Conservation (phyloP, 192 early-diverging fungal genomes). For the Cladochytrium replicatum region DNA sequence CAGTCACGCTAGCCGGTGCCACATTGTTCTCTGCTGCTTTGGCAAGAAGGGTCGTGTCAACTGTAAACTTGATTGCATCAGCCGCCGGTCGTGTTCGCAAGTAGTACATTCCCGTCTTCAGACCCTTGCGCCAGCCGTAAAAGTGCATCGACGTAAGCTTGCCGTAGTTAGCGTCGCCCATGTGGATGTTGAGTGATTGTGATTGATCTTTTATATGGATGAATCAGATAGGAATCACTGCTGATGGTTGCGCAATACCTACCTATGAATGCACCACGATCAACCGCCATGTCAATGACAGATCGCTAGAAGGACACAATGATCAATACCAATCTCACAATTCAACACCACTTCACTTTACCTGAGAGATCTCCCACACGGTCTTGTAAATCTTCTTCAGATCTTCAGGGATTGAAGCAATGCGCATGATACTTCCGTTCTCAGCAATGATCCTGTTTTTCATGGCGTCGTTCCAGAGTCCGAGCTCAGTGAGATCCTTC, state of each 20-base stretch:
- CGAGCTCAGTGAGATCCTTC: constrained; percentile 86
- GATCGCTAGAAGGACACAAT: constrained; percentile 35
- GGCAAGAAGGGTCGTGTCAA: constrained; percentile 65
- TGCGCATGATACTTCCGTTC: constrained; percentile 76
- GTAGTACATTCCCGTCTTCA: constrained; percentile 99
- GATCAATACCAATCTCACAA: neutral
- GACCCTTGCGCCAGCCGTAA: constrained; percentile 93
- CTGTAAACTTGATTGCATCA: constrained; percentile 97
- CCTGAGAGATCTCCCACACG: constrained; percentile 87
- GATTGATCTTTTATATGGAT: constrained; percentile 60
- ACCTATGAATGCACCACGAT: constrained; percentile 90
- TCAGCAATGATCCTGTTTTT: constrained; percentile 91
- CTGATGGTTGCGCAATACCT: neutral
- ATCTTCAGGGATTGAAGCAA: constrained; percentile 69
- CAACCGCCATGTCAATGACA: constrained; percentile 94
- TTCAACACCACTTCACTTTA: neutral
- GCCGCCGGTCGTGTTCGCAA: constrained; percentile 89
- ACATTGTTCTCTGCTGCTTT: neutral
- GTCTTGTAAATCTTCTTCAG: constrained; percentile 95
- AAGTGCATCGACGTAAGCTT: constrained; percentile 97
- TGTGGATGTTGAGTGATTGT: constrained; percentile 90
- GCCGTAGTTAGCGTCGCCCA: constrained; percentile 88
- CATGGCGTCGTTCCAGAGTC: constrained; percentile 87
- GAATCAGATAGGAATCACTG: constrained; percentile 1
- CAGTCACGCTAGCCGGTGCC: neutral